Evolutionary conservation across 768 basidiomycete genomes (phyloP).

Genomic region (Lactifluus echinatus): DNA sequence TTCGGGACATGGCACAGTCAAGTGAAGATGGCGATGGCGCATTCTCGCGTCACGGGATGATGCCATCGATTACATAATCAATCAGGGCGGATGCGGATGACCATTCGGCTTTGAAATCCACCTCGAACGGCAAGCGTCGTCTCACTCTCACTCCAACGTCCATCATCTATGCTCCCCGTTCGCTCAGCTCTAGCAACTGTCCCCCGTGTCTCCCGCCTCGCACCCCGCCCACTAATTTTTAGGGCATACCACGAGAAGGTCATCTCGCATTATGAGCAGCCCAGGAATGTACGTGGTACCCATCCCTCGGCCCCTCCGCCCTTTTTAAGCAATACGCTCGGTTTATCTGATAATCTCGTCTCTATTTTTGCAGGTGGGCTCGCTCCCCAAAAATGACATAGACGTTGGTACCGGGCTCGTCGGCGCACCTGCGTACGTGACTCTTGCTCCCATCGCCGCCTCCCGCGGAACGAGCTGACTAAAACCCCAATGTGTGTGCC

Average conservation of each 20-base stretch:
- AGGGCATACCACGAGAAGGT: slow-evolving; percentile 94
- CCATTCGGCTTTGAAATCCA: background rate
- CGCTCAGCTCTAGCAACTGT: slow-evolving; percentile 39
- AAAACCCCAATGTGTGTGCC: background rate
- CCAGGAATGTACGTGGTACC: slow-evolving; percentile 72
- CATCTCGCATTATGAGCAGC: slow-evolving; percentile 94
- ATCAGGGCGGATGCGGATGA: too few species aligned
- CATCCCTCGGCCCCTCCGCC: slow-evolving; percentile 14
- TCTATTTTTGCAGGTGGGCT: slow-evolving; percentile 69
- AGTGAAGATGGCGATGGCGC: background rate
- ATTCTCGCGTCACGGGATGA: background rate
- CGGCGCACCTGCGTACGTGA: slow-evolving; percentile 86
- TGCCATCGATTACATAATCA: background rate
- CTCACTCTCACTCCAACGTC: slow-evolving; percentile 25
- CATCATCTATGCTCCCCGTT: slow-evolving; percentile 65
- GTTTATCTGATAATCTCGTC: slow-evolving; percentile 51
- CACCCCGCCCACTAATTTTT: slow-evolving; percentile 42
- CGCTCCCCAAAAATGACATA: slow-evolving; percentile 81
- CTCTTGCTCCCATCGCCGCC: background rate
- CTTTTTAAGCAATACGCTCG: slow-evolving; percentile 25
- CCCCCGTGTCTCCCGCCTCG: slow-evolving; percentile 35
- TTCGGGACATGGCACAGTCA: slow-evolving; percentile 39
- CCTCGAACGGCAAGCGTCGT: slow-evolving; percentile 9
- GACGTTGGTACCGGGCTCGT: slow-evolving; percentile 98
- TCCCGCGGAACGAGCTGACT: slow-evolving; percentile 19